Conservation (phyloP, 1,284 basidiomycete genomes). For the Trichosporon inkin region DNA sequence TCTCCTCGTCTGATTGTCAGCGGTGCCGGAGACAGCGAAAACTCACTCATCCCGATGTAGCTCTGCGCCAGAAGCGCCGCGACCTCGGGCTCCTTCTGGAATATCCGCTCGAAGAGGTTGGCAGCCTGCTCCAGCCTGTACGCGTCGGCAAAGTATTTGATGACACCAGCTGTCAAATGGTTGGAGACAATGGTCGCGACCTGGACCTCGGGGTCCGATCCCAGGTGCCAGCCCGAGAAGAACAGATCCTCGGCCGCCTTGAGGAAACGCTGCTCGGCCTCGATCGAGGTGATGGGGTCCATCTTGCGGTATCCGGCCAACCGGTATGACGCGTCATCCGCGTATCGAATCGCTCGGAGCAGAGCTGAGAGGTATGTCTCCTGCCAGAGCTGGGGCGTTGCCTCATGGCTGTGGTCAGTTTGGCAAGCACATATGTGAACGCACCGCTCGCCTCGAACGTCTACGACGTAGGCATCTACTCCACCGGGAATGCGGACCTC, state of each 20-base stretch:
- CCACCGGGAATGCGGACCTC: constrained; percentile 98
- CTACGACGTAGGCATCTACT: constrained; percentile 90
- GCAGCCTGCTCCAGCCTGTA: constrained; percentile 83
- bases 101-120: constrained; percentile 90
- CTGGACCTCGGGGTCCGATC: constrained; percentile 96
- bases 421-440: constrained; percentile 29
- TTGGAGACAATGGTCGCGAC: constrained; percentile 97
- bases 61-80: constrained; percentile 80
- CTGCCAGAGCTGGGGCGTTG: constrained; percentile 89
- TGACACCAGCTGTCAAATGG: constrained; percentile 86
- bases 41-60: constrained; percentile 95
- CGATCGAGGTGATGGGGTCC: constrained; percentile 85
- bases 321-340: constrained; percentile 87
- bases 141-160: constrained; percentile 96
- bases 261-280: constrained; percentile 84
- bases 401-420: constrained; percentile 65
- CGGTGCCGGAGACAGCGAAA: neutral
- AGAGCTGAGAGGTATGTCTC: constrained; percentile 94
- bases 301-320: constrained; percentile 92
- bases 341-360: constrained; percentile 86
- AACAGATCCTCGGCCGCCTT: constrained; percentile 88
- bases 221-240: constrained; percentile 93
- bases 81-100: constrained; percentile 81
- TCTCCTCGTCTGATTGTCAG: constrained; percentile 74
- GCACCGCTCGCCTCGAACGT: constrained; percentile 86